Percentiles rank a stretch among this genome's conserved stretches.
phyloP scores from a whole-genome alignment of 75 land plant species.

The Ceratopteris richardii region DNA sequence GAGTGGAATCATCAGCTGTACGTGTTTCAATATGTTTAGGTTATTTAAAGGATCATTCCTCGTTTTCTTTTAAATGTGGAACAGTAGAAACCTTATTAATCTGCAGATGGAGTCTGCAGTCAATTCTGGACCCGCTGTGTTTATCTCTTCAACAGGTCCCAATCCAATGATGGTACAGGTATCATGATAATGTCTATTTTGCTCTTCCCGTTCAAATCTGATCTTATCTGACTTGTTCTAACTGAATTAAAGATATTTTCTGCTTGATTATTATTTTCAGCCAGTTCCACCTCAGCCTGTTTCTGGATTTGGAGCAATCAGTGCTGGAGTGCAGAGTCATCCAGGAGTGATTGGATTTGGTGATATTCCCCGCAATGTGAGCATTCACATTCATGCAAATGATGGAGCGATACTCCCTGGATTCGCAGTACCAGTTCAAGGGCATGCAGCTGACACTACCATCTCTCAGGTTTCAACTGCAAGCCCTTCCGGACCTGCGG shows the following conservation, averaged over 20 bases:
- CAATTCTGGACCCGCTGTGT: slow-evolving; percentile 96
- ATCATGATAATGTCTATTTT: neutral
- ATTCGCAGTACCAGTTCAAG: slow-evolving; percentile 7
- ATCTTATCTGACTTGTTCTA: too few relatives aligned
- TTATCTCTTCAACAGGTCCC: slow-evolving; percentile 73
- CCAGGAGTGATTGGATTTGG: slow-evolving; percentile 32
- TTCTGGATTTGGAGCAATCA: slow-evolving; percentile 33
- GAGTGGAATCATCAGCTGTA: slow-evolving; percentile 73
- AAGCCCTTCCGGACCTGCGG: too few relatives aligned
- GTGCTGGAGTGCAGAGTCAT: slow-evolving; percentile 25
- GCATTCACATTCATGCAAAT: slow-evolving; percentile 23
- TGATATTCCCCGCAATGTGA: slow-evolving; percentile 13
- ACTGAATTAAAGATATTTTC: too few relatives aligned
- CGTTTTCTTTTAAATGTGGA: too few relatives aligned
- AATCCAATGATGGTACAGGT: slow-evolving; percentile 99
- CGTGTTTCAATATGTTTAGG: slow-evolving; percentile 9
- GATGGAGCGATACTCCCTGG: slow-evolving; percentile 5
- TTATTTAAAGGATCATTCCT: neutral
- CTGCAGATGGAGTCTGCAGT: slow-evolving; percentile 78
- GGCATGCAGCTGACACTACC: neutral
- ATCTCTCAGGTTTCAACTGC: slow-evolving; percentile 2
- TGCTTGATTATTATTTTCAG: slow-evolving; percentile 42
- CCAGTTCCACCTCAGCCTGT: slow-evolving; percentile 65
- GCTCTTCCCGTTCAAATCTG: too few relatives aligned
- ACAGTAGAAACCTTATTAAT: too few relatives aligned